Percentiles rank a stretch among this genome's conserved stretches.
Conservation (phyloP, 208 protist species). For the Crithidia bombi region DNA sequence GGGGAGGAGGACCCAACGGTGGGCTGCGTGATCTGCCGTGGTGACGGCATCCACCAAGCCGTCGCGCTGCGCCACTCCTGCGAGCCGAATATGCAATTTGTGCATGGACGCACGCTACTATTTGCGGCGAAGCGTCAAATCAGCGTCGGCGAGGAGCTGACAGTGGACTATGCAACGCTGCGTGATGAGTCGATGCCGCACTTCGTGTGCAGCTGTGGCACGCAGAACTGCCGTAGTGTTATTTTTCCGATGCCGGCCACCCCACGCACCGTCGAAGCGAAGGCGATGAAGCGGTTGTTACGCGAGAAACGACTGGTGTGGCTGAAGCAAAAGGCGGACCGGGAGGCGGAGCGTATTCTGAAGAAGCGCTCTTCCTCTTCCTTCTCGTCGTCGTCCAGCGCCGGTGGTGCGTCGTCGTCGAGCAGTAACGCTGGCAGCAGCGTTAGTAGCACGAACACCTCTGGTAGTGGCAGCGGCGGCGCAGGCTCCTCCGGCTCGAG, state of each 20-base stretch:
- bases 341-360: conserved; percentile 76
- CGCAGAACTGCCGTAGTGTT: conserved; percentile 81
- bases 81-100: conserved; percentile 88
- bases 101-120: conserved; percentile 80
- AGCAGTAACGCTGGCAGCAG: neutral
- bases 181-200: conserved; percentile 80
- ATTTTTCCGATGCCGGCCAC: conserved; percentile 77
- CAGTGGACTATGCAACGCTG: conserved; percentile 87
- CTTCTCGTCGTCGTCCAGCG: conserved; percentile 6
- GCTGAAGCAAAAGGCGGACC: conserved; percentile 76
- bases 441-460: neutral
- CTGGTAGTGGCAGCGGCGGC: neutral
- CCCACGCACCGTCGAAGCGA: conserved; percentile 68
- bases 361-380: conserved; percentile 56
- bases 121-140: conserved; percentile 81
- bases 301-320: conserved; percentile 80
- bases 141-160: conserved; percentile 85
- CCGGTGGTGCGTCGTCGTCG: neutral
- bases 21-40: conserved; percentile 77
- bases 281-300: conserved; percentile 57
- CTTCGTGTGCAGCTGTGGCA: conserved; percentile 86
- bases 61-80: conserved; percentile 90
- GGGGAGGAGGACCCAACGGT: conserved; percentile 74
- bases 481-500: conserved; percentile 19
- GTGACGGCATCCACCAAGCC: conserved; percentile 70